Conservation (phyloP, 768 basidiomycete genomes). For the Boletus speciosus region DNA sequence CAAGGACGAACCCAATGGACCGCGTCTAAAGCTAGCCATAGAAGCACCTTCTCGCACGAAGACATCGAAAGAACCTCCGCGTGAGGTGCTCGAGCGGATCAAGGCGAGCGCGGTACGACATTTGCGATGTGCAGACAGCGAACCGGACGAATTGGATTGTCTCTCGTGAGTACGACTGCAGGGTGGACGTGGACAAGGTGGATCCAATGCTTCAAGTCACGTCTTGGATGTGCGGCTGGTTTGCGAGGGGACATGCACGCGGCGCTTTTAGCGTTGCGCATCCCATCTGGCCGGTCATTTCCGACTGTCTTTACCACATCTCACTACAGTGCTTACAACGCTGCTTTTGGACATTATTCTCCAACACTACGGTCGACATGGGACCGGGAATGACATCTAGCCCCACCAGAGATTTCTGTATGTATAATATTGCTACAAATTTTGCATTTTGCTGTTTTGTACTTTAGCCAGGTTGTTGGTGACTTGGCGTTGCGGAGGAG, state of each 20-base stretch:
- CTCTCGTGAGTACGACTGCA: conserved; percentile 32
- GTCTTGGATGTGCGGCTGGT: background rate
- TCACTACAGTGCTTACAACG: background rate
- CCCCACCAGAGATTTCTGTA: background rate
- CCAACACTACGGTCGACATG: background rate
- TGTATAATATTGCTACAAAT: conserved; percentile 5
- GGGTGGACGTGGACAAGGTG: background rate
- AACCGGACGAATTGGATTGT: conserved; percentile 47
- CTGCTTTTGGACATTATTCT: background rate
- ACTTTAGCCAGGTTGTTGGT: background rate
- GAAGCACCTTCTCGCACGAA: conserved; percentile 10
- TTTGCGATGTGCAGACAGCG: conserved; percentile 26
- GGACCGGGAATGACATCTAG: background rate
- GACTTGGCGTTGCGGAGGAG: background rate
- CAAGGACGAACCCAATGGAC: background rate
- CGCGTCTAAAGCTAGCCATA: background rate
- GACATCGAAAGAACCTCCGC: conserved; percentile 36
- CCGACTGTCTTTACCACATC: background rate
- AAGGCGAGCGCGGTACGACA: conserved; percentile 28
- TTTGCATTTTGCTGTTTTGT: background rate
- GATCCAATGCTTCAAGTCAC: background rate
- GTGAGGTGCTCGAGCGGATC: conserved; percentile 37
- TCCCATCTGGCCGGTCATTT: background rate
- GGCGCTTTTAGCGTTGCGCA: too few relatives aligned
- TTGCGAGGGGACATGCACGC: background rate